Conservation (phyloP, 2,329 filamentous ascomycete genomes). For the Beauveria medogensis region DNA sequence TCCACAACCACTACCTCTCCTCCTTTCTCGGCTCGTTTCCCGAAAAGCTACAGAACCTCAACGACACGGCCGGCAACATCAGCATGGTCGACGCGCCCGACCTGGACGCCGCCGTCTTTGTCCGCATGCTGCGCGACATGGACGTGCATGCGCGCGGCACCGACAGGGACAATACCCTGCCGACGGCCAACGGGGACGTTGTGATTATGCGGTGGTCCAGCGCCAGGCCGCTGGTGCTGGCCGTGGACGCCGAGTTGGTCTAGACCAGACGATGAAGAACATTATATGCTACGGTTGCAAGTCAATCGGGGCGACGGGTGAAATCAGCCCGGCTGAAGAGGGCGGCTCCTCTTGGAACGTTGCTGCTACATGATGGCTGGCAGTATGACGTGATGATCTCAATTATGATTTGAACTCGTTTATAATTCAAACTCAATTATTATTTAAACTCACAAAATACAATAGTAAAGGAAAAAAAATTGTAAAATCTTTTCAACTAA, state of each 20-base stretch:
- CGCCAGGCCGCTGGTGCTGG: slow-evolving; percentile 52
- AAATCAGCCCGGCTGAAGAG: neutral
- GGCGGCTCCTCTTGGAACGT: neutral
- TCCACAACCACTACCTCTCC: slow-evolving; percentile 75
- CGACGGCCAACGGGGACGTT: slow-evolving; percentile 54
- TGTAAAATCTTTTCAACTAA: neutral
- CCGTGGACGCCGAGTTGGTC: slow-evolving; percentile 49
- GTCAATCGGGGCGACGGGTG: neutral
- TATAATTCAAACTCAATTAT: neutral
- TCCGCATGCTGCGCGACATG: slow-evolving; percentile 58
- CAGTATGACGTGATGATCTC: neutral
- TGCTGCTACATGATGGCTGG: neutral
- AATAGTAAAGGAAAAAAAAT: neutral
- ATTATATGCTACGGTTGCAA: neutral
- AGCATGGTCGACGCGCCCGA: slow-evolving; percentile 92
- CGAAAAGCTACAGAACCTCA: slow-evolving; percentile 67
- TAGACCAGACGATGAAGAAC: slow-evolving; percentile 22
- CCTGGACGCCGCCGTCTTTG: slow-evolving; percentile 74
- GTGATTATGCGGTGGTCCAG: slow-evolving; percentile 68
- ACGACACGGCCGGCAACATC: slow-evolving; percentile 82
- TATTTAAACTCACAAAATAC: neutral
- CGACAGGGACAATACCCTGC: slow-evolving; percentile 52
- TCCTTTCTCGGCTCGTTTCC: slow-evolving; percentile 85
- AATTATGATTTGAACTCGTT: neutral
- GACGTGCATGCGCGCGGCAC: slow-evolving; percentile 54